These are phyloP conservation scores for Leccinum rimulosum DNA, from an alignment of 768 basidiomycete species.

Conservation along the genomic window DNA sequence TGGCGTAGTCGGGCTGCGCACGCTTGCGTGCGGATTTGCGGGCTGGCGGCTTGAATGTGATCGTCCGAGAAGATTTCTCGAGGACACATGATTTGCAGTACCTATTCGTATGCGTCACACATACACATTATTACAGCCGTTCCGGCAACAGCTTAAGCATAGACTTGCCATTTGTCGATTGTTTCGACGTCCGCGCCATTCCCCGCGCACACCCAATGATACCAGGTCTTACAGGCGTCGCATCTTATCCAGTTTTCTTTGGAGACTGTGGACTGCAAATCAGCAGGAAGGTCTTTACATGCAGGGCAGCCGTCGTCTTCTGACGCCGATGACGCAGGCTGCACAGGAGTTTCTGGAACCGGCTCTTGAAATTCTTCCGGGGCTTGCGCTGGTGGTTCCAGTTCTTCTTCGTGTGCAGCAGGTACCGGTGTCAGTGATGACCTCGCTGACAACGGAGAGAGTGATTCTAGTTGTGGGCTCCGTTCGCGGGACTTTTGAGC, in stretches of 20 bases:
- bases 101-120: constrained; percentile 42
- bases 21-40: constrained; percentile 81
- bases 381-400: constrained; percentile 13
- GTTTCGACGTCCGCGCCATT: constrained; percentile 60
- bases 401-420: constrained; percentile 17
- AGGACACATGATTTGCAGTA: constrained; percentile 65
- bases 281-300: constrained; percentile 39
- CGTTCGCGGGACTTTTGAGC: constrained; percentile 35
- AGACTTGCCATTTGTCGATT: constrained; percentile 74
- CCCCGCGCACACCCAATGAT: constrained; percentile 79
- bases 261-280: constrained; percentile 38
- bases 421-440: constrained; percentile 30
- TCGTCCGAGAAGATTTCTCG: constrained; percentile 56
- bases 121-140: constrained; percentile 12
- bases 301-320: constrained; percentile 48
- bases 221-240: constrained; percentile 80
- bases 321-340: constrained; percentile 10
- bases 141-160: constrained; percentile 12
- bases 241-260: constrained; percentile 84
- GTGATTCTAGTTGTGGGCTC: constrained; percentile 31
- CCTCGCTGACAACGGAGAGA: constrained; percentile 30
- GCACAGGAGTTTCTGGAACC: constrained; percentile 11
- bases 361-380: constrained; percentile 15
- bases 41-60: constrained; percentile 74
- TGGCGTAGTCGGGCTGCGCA: constrained; percentile 75